Percentiles rank a stretch among this genome's conserved stretches.
phyloP scores from a whole-genome alignment of 768 basidiomycete genomes.

The Cantharellus anzutake region DNA sequence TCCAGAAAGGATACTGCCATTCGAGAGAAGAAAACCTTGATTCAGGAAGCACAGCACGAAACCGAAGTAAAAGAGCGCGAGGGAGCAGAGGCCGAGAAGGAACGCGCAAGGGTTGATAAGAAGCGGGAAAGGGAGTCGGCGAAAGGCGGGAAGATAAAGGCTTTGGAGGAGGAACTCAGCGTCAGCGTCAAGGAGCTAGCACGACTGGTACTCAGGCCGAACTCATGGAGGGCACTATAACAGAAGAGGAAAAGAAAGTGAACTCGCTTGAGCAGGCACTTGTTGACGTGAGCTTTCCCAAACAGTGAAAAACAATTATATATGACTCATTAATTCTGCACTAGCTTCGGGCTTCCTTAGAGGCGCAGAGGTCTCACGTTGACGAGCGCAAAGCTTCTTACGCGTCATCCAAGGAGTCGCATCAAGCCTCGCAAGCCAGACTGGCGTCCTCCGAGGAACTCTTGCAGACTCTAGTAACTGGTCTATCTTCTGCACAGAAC shows the following conservation, averaged over 20 bases:
- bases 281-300: constrained; percentile 30
- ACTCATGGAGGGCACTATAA: constrained; percentile 52
- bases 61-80: constrained; percentile 33
- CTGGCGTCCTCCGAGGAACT: constrained; percentile 71
- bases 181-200: constrained; percentile 62
- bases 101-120: constrained; percentile 43
- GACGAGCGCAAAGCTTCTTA: constrained; percentile 34
- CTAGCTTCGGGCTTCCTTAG: constrained; percentile 38
- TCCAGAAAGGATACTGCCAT: constrained; percentile 39
- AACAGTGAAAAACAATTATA: too few species aligned
- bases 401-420: constrained; percentile 45
- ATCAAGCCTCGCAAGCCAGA: constrained; percentile 37
- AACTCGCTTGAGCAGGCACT: constrained; percentile 33
- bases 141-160: constrained; percentile 84
- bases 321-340: neutral
- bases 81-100: constrained; percentile 44
- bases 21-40: constrained; percentile 20
- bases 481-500: constrained; percentile 54
- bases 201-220: constrained; percentile 71
- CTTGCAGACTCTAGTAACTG: constrained; percentile 87
- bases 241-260: constrained; percentile 55
- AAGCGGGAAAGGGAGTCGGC: constrained; percentile 72
- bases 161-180: constrained; percentile 61
- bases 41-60: constrained; percentile 26
- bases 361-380: constrained; percentile 42